Conservation (phyloP, 768 basidiomycete genomes). For the Russula dissimulans region DNA sequence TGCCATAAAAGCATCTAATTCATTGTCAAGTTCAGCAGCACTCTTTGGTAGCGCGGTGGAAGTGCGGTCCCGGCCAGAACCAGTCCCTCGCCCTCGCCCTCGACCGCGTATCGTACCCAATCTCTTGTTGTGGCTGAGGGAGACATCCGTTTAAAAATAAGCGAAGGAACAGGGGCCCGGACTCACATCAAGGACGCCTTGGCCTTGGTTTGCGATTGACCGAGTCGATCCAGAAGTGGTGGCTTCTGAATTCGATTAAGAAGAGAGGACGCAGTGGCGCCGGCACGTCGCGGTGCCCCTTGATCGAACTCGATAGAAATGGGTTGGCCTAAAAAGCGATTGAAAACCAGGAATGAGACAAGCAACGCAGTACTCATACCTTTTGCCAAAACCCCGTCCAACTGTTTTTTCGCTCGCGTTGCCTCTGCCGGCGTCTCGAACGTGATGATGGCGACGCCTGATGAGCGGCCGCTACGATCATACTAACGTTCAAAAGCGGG, state of each 20-base stretch:
- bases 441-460: slow-evolving; percentile 68
- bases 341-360: slow-evolving; percentile 1
- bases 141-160: background rate
- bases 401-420: slow-evolving; percentile 72
- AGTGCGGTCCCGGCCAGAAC: slow-evolving; percentile 24
- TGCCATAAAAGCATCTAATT: slow-evolving; percentile 81
- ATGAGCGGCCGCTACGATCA: slow-evolving; percentile 90
- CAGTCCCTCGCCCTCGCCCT: slow-evolving; percentile 27
- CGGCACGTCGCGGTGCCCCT: slow-evolving; percentile 26
- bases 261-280: slow-evolving; percentile 46
- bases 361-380: slow-evolving; percentile 37
- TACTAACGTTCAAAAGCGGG: slow-evolving; percentile 55
- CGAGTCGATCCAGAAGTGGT: slow-evolving; percentile 57
- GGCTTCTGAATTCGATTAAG: slow-evolving; percentile 70
- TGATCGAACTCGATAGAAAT: slow-evolving; percentile 63
- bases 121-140: slow-evolving; percentile 7
- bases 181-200: slow-evolving; percentile 16
- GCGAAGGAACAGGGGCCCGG: too few species aligned
- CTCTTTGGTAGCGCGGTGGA: slow-evolving; percentile 40
- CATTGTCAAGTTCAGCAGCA: slow-evolving; percentile 77
- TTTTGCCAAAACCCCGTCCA: slow-evolving; percentile 81
- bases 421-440: slow-evolving; percentile 78
- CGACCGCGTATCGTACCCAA: slow-evolving; percentile 3
- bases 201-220: slow-evolving; percentile 33
- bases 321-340: slow-evolving; percentile 54